Evolutionary conservation across 805 yeast genomes (phyloP).

Genomic region (Yamadazyma takamatsuzukensis): DNA sequence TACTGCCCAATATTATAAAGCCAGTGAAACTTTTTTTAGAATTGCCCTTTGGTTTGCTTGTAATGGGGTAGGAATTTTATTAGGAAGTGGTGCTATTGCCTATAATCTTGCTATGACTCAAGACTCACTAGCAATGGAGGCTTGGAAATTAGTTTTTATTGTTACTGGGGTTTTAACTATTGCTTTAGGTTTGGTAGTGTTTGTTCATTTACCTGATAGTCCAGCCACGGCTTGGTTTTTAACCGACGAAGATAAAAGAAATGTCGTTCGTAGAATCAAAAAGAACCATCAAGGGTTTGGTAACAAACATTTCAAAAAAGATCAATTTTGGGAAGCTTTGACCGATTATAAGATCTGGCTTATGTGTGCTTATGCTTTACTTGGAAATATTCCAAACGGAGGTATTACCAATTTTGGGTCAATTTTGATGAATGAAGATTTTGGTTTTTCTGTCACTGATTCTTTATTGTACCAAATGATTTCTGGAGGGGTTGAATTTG

Average conservation of each 20-base stretch:
- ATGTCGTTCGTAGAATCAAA: constrained; percentile 30
- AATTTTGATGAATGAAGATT: constrained; percentile 23
- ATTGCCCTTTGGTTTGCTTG: constrained; percentile 35
- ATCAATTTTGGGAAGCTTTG: constrained; percentile 36
- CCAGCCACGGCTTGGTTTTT: constrained; percentile 38
- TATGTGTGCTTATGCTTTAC: constrained; percentile 24
- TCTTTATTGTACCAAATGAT: constrained; percentile 46
- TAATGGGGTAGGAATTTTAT: constrained; percentile 31
- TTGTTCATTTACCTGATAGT: constrained; percentile 40
- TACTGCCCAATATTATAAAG: constrained; percentile 31
- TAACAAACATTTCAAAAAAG: constrained; percentile 30
- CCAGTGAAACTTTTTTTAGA: constrained; percentile 32
- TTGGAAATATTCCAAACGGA: constrained; percentile 34
- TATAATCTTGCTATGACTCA: constrained; percentile 45
- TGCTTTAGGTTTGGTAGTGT: constrained; percentile 44
- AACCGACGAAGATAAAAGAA: constrained; percentile 27
- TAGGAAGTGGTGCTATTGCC: constrained; percentile 48
- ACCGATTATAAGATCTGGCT: constrained; percentile 33
- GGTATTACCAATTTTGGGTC: constrained; percentile 35
- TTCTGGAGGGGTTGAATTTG: constrained; percentile 45
- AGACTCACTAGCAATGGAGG: constrained; percentile 36
- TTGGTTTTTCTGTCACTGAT: constrained; percentile 24
- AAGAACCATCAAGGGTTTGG: constrained; percentile 42
- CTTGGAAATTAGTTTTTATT: constrained; percentile 62
- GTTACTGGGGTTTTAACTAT: constrained; percentile 59